Evolutionary conservation across 352 stramenopile genomes (phyloP), one percentile per base, ranked within the genome.

Genomic region (Globisporangium viniferum): DNA sequence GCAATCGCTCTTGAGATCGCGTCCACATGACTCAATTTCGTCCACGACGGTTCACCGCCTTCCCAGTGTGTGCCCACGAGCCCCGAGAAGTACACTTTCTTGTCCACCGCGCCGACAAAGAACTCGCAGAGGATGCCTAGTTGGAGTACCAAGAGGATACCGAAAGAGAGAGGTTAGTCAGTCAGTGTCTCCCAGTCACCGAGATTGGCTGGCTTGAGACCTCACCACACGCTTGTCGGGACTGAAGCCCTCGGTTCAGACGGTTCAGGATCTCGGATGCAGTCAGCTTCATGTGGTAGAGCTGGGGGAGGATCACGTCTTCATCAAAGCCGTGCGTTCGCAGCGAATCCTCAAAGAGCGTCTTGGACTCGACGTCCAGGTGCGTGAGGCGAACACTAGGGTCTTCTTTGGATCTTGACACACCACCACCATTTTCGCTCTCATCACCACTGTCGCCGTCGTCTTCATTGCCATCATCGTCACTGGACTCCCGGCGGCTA

Each of bases 81-180:
- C 0, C 60, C 80, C 7, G 70, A 76, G 33, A 89, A 86, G 41
- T 84, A 82, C 6, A 86, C 74, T 48, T 62, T 61, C 51, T 64
- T 48, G 36, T 80, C 60, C 1, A 48, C 18, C 3, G 73, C 74
- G n/a, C 68, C 66, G 15, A 91, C 46, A 36, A 89, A 89, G 44
- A 87, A 91, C 70, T 91, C 81, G 41, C 79, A 89, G 2, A 73
- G 63, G 5, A 89, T 73, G n/a, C 75, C 76, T 83, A 33, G 4
- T 31, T 51, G 44, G 0, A 5, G 44, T 22, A 22, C 44, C 44
- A 51, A 51, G 18, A 22, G 6, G 7, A 10, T 14, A 20, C 15
- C 14, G 12, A 46, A 46, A 20, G 39, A 46, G 39, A 46, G 39
- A 46, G 39, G 12, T 46, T 6, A 46, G 39, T 46, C 39, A 46